Conservation (phyloP, 106 monocot genomes). For the Narthecium ossifragum region DNA sequence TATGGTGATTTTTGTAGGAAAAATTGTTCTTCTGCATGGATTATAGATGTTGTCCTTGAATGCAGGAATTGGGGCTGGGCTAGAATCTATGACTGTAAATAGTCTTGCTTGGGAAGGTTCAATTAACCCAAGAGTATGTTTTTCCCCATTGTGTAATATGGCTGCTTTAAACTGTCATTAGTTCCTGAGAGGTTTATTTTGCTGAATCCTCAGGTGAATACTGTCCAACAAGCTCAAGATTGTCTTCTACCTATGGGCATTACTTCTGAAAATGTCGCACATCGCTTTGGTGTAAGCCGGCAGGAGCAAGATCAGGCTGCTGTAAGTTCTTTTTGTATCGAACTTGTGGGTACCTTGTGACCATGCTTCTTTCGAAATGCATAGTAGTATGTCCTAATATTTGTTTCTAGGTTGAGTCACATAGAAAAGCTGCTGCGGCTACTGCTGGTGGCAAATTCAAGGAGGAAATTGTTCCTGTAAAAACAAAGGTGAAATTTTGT, state of each 20-base stretch:
- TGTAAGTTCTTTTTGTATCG: no score
- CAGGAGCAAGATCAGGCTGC: slow-evolving; percentile 55
- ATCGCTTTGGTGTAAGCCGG: slow-evolving; percentile 41
- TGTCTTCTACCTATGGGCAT: slow-evolving; percentile 60
- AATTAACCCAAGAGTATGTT: slow-evolving; percentile 77
- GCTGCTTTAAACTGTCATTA: background rate
- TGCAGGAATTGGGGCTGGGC: slow-evolving; percentile 87
- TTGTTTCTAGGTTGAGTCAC: slow-evolving; percentile 75
- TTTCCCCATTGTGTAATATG: background rate
- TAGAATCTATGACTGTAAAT: slow-evolving; percentile 82
- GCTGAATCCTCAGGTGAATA: slow-evolving; percentile 13
- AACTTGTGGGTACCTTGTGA: background rate
- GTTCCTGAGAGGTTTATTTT: background rate
- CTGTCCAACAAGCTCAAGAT: slow-evolving; percentile 29
- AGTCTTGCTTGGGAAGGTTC: slow-evolving; percentile 73
- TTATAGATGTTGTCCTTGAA: background rate
- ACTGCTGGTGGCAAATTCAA: slow-evolving; percentile 89
- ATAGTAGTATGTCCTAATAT: background rate
- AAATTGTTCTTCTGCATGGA: background rate
- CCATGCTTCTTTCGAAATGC: background rate
- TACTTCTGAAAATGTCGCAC: slow-evolving; percentile 56
- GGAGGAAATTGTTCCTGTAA: slow-evolving; percentile 92
- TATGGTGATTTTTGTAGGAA: background rate
- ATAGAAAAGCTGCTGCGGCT: slow-evolving; percentile 87
- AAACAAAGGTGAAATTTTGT: slow-evolving; percentile 54